Conservation (phyloP, 345 rosid species). For the Xanthoceras sorbifolium region DNA sequence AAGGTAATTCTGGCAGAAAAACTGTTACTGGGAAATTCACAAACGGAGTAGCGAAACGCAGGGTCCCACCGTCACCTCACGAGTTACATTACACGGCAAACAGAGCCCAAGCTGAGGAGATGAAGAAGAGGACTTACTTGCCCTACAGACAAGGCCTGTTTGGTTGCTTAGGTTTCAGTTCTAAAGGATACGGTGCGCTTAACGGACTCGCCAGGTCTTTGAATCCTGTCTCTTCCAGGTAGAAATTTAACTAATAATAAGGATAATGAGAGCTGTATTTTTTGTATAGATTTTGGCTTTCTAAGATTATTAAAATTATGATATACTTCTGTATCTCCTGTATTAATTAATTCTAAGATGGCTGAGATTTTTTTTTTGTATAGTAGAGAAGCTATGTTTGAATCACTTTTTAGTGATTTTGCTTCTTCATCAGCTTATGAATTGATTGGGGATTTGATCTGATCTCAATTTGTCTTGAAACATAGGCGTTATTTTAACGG, state of each 20-base stretch:
- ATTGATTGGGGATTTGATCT: background rate
- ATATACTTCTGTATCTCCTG: background rate
- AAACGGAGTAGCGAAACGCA: slow-evolving; percentile 34
- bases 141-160: slow-evolving; percentile 52
- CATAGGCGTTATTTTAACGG: background rate
- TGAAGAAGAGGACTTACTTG: slow-evolving; percentile 50
- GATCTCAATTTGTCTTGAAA: background rate
- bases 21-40: slow-evolving; percentile 30
- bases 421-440: slow-evolving; percentile 7
- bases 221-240: slow-evolving; percentile 25
- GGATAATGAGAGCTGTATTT: background rate
- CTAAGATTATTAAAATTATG: slow-evolving; percentile 5
- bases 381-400: background rate
- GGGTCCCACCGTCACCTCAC: slow-evolving; percentile 41
- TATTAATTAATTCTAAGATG: background rate
- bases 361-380: background rate
- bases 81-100: slow-evolving; percentile 50
- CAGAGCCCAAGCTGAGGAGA: slow-evolving; percentile 48
- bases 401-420: background rate
- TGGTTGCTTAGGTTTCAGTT: slow-evolving; percentile 51
- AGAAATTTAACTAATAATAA: background rate
- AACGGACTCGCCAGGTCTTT: slow-evolving; percentile 26
- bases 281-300: slow-evolving; percentile 3
- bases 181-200: slow-evolving; percentile 34
- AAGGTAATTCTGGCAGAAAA: slow-evolving; percentile 15